Evolutionary conservation across 2,329 filamentous ascomycete species (phyloP), one percentile per base, ranked within the genome.

Genomic region (Leptographium lundbergii): DNA sequence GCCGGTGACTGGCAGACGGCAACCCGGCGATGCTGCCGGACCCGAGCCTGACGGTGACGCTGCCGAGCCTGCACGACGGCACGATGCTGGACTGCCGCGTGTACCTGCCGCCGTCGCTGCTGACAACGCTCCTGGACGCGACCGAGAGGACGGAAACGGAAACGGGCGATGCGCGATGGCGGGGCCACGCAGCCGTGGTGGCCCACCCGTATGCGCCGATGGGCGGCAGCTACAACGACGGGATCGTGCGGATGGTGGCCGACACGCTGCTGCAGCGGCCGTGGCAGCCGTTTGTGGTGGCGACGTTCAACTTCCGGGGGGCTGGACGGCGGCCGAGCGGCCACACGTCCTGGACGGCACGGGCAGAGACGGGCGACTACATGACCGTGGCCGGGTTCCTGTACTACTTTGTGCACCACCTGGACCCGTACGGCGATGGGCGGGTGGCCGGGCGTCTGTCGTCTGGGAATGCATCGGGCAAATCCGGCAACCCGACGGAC

Each of bases 201-300:
- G 91, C 91, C 14, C 94, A 97, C 70, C 92, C 94, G 0, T 97
- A 97, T 69, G 90, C 89, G 39, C 86, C 89, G 0, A 75, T 97
- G 57, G 94, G 94, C 5, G 94, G 92, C 6, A 85, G 77, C 70
- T 94, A 85, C 68, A 89, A 97, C 69, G 91, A 97, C 68, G 80
- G 81, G 0, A 78, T 96, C 0, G 86, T 97, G 1, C 77, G 81
- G n/a, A 75, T 82, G 10, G 73, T 88, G 3, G 82, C 81, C 0
- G 74, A 75, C 2, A 79, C 86, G 60, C 75, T 95, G 53, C 70
- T 24, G 39, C 36, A 17, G 25, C 24, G 42, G 6, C 29, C 13
- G 29, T n/a, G 19, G 6, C 45, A 10, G 22, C 36, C 17, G 73
- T 95, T 83, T 66, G 69, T 95, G 1, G 87, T 96, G 2, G 86